These are phyloP conservation scores for Marasmius oreades DNA, from an alignment of 1,284 basidiomycete species.

Conservation along the genomic window DNA sequence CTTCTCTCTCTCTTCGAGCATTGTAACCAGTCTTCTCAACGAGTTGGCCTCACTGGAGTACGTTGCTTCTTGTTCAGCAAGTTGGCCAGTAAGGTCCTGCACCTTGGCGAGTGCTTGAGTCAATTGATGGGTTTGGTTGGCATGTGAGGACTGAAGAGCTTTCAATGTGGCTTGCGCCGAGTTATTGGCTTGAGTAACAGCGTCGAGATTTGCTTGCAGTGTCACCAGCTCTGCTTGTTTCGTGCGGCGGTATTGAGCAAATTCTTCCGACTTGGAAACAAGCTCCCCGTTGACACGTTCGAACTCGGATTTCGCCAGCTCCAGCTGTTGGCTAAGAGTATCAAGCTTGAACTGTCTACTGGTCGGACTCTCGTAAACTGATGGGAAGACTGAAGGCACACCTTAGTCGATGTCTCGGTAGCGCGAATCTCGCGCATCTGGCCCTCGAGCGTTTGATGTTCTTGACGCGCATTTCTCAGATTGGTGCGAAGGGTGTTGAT, in stretches of 20 bases:
- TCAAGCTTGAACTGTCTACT: conserved; percentile 70
- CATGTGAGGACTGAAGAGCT: conserved; percentile 66
- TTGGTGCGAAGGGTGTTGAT: conserved; percentile 62
- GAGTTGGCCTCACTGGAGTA: conserved; percentile 73
- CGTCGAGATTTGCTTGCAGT: conserved; percentile 71
- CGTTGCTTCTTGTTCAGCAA: conserved; percentile 77
- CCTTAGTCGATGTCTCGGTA: conserved; percentile 67
- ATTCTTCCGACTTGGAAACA: conserved; percentile 65
- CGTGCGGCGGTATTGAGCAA: conserved; percentile 63
- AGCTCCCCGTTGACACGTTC: conserved; percentile 65
- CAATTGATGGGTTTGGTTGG: conserved; percentile 62
- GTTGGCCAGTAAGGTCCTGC: conserved; percentile 66
- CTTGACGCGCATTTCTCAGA: conserved; percentile 72
- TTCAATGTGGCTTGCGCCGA: conserved; percentile 64
- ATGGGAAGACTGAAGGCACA: conserved; percentile 23
- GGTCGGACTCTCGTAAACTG: neutral
- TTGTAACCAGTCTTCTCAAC: conserved; percentile 65
- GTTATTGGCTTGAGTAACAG: conserved; percentile 58
- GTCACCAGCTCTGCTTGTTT: conserved; percentile 74
- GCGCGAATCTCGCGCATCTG: conserved; percentile 69
- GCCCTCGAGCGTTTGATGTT: conserved; percentile 61
- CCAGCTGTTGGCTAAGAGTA: conserved; percentile 73
- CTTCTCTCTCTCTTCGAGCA: conserved; percentile 83
- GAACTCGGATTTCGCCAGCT: conserved; percentile 67
- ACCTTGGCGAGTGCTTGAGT: conserved; percentile 68